Evolutionary conservation across 495 filamentous ascomycete species (phyloP).

Genomic region (Penicillium psychrofluorescens): DNA sequence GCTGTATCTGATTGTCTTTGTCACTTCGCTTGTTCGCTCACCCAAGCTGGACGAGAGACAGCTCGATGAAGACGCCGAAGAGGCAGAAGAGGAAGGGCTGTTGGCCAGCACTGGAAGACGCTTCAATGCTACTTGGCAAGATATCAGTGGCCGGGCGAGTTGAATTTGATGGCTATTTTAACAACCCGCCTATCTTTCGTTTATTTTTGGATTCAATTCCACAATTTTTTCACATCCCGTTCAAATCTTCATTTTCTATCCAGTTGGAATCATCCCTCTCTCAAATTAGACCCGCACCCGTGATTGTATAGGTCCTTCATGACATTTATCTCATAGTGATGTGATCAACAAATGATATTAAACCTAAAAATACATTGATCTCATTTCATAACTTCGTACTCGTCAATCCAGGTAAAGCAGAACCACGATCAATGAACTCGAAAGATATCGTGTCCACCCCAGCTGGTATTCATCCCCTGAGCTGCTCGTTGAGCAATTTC

Average conservation of each 20-base stretch:
- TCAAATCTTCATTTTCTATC: background rate
- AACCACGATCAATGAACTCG: background rate
- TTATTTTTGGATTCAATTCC: background rate
- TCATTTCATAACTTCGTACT: no score
- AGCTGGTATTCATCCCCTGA: constrained; percentile 11
- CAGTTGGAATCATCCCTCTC: no score
- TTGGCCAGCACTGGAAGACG: constrained; percentile 72
- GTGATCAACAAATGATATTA: no score
- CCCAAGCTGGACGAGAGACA: constrained; percentile 67
- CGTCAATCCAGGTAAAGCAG: no score
- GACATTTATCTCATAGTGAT: no score
- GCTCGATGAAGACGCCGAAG: constrained; percentile 82
- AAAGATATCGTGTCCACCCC: background rate
- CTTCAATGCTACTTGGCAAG: constrained; percentile 81
- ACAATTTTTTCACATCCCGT: background rate
- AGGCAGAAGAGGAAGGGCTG: constrained; percentile 90
- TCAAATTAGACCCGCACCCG: no score
- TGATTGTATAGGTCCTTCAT: no score
- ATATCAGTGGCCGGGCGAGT: constrained; percentile 57
- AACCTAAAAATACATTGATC: no score
- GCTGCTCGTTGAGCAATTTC: constrained; percentile 48
- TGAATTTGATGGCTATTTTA: constrained; percentile 1
- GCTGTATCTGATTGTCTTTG: constrained; percentile 70
- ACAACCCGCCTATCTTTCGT: background rate
- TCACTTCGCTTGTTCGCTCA: constrained; percentile 69